These are phyloP conservation scores for Elsinoe ampelina DNA, from an alignment of 2,329 filamentous ascomycete species.

Conservation along the genomic window DNA sequence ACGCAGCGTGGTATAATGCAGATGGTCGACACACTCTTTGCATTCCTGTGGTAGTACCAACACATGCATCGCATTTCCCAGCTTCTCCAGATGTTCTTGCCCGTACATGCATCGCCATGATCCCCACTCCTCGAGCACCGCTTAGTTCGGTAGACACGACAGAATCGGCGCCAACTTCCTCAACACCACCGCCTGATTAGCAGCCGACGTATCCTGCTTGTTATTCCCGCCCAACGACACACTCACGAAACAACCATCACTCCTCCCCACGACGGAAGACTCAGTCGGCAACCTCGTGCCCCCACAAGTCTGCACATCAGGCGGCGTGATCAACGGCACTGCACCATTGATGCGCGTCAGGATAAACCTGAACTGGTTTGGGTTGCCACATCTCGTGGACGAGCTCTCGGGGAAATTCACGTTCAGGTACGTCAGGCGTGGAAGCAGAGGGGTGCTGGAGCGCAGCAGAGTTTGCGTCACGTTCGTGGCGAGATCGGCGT, in stretches of 20 bases:
- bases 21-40: too few species aligned
- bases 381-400: slow-evolving; percentile 40
- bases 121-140: too few species aligned
- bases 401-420: slow-evolving; percentile 56
- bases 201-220: slow-evolving; percentile 50
- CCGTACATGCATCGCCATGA: too few species aligned
- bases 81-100: too few species aligned
- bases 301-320: slow-evolving; percentile 52
- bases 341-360: slow-evolving; percentile 51
- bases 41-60: too few species aligned
- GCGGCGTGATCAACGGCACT: slow-evolving; percentile 25
- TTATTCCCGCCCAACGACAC: slow-evolving; percentile 54
- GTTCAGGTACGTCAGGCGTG: slow-evolving; percentile 53
- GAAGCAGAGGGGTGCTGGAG: slow-evolving; percentile 54
- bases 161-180: slow-evolving; percentile 42
- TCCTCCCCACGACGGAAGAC: slow-evolving; percentile 38
- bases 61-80: too few species aligned
- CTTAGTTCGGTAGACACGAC: slow-evolving; percentile 35
- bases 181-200: slow-evolving; percentile 43
- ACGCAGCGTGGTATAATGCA: too few species aligned
- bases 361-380: slow-evolving; percentile 53
- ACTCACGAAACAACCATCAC: slow-evolving; percentile 50
- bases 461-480: slow-evolving; percentile 48
- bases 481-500: slow-evolving; percentile 52
- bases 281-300: slow-evolving; percentile 48